Base-by-base conservation (phyloP, 257 asterid genomes). In the Salvia rosmarinus region DNA sequence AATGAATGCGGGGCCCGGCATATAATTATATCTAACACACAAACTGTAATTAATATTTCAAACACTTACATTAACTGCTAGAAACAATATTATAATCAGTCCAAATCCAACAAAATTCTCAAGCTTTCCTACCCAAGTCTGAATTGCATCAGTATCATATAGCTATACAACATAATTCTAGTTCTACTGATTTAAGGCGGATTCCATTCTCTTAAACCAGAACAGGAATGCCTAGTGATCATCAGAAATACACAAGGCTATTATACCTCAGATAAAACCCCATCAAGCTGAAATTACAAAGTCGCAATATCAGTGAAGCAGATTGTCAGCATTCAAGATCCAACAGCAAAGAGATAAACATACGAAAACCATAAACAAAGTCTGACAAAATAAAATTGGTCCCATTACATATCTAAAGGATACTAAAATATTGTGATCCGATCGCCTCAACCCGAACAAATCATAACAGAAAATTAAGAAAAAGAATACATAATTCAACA, bases 201-300 rank as follows among this genome's bases (percentile, higher is more conserved):
- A 40, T 64, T 40, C 59, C 30, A 25, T 39, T 61, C 21, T 17
- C 11, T 28, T 54, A 54, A 40, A 74, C 6, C 78, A 16, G 34
- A 51, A 10, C 0, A 2, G 57, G 35, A 42, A 58, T 13, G 34
- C 63, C 3, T 8, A 7, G 14, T 50, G 16, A 43, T 62, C 72
- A 52, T 50, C 51, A 34, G 21, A 67, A 32, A 49, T 4, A 3
- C 30, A 65, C 12, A 37, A 37, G 43, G 43, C 43, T 6, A 37
- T 37, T 8, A 37, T 37, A 11, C 11, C 11, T 17, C 4, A 2
- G 4, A 13, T 44, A 44, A 11, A 47, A 13, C 9, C 42, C 17
- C 32, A 58, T 14, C 23, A 20, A 55, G 30, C 49, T 32, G 7
- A 13, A 19, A 11, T 13, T 21, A 51, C 44, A 4, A 5, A 47